phyloP scores from a whole-genome alignment of 768 basidiomycete species.

The Bullera alba region DNA sequence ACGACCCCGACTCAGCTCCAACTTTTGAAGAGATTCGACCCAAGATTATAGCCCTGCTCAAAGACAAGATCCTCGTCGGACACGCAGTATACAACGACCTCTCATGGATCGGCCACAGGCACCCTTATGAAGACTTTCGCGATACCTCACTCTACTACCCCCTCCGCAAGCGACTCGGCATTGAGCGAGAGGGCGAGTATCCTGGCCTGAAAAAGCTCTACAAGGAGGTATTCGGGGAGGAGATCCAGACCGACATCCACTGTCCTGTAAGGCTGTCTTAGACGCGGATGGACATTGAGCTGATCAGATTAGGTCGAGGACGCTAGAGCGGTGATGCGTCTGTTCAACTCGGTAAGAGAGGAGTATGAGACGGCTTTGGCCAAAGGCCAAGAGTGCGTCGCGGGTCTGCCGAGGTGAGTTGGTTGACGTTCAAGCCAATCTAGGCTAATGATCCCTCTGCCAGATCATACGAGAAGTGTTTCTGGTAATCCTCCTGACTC shows the following conservation, averaged over 20 bases:
- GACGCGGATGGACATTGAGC: neutral
- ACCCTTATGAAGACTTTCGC: slow-evolving; percentile 32
- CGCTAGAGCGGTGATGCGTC: slow-evolving; percentile 84
- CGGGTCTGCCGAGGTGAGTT: slow-evolving; percentile 25
- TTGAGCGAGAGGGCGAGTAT: slow-evolving; percentile 52
- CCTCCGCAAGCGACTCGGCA: slow-evolving; percentile 20
- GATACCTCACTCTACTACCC: slow-evolving; percentile 42
- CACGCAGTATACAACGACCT: slow-evolving; percentile 88
- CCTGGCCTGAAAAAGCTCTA: slow-evolving; percentile 73
- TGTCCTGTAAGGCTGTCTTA: slow-evolving; percentile 51
- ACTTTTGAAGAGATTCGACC: slow-evolving; percentile 71
- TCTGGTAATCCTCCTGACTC: slow-evolving; percentile 9
- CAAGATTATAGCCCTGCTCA: slow-evolving; percentile 63
- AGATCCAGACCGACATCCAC: slow-evolving; percentile 66
- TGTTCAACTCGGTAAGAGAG: slow-evolving; percentile 52
- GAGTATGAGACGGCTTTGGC: slow-evolving; percentile 25
- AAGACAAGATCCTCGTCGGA: slow-evolving; percentile 73
- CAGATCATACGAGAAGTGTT: slow-evolving; percentile 15
- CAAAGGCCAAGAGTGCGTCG: slow-evolving; percentile 21
- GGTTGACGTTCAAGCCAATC: neutral
- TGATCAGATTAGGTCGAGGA: slow-evolving; percentile 63
- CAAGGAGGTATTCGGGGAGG: slow-evolving; percentile 62
- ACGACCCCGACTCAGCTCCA: slow-evolving; percentile 52
- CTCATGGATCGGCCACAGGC: slow-evolving; percentile 47
- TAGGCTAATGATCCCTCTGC: neutral